Base-by-base conservation (phyloP, 805 yeast species). In the Teunomyces barrocoloradensis region DNA sequence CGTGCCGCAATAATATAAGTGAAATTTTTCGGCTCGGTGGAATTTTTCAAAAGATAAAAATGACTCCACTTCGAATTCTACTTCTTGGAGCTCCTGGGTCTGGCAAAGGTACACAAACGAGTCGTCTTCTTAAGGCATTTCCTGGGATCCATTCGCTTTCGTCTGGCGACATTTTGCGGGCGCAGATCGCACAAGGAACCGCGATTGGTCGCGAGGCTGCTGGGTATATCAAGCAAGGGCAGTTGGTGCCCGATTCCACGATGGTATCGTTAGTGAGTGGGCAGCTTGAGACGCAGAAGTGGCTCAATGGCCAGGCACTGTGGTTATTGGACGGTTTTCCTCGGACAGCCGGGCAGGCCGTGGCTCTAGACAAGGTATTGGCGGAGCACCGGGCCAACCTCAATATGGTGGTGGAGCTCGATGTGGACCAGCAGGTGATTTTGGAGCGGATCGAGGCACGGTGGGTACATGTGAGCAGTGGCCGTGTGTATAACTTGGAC, bases 311-410 rank as follows among this genome's bases (percentile, higher is more conserved):
- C 0, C 45, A 65, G 1, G 54, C 82, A 1, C 68, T 82, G 5
- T 91, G 96, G 88, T 70, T 91, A 27, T 71, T 92, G 42, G 98
- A 91, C 63, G 98, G 98, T 37, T 92, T 90, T 59, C 98, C 98
- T 4, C 74, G 98, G 52, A 92, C 94, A 0, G 60, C 70, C 15
- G 67, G 66, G 3, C 98, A 91, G 66, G 97, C 97, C 0, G 59
- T 63, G 34, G 76, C 73, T 7, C 68, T 89, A 33, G 81, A 81
- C 46, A 53, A 58, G 12, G 71, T 71, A 5, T 68, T 85, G 46
- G 52, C 46, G 1, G 54, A 64, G 7, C 49, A 65, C 29, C 54
- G 68, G 2, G 65, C 84, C 1, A 60, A 67, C 11, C 61, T 91
- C 46, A 89, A 89, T 57, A 61, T 86, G 51, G 96, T 90, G n/a